Conservation (phyloP, 192 early-diverging fungal genomes). For the Umbelopsis isabellina region DNA sequence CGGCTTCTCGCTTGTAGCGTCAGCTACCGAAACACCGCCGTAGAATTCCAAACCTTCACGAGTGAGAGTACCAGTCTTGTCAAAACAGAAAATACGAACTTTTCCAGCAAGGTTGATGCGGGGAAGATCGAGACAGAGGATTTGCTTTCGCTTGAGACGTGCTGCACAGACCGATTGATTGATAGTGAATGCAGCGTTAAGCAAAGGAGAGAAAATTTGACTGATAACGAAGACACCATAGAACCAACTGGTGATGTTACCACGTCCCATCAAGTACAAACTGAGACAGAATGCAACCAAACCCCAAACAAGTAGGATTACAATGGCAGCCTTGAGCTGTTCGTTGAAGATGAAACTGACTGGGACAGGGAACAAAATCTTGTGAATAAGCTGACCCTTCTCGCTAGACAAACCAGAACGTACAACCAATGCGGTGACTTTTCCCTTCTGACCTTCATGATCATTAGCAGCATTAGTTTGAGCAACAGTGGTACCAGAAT, state of each 20-base stretch:
- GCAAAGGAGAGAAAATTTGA: conserved; percentile 67
- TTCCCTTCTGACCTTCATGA: neutral
- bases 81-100: conserved; percentile 77
- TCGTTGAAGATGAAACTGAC: conserved; percentile 81
- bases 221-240: conserved; percentile 78
- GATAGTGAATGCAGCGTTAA: conserved; percentile 76
- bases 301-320: conserved; percentile 69
- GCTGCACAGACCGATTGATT: conserved; percentile 72
- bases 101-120: conserved; percentile 77
- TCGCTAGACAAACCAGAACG: conserved; percentile 68
- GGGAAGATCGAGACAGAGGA: conserved; percentile 73
- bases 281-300: conserved; percentile 57
- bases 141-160: conserved; percentile 63
- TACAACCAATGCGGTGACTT: conserved; percentile 62
- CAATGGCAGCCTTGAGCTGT: conserved; percentile 73
- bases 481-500: conserved; percentile 70
- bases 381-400: conserved; percentile 73
- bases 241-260: conserved; percentile 69
- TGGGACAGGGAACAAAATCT: conserved; percentile 72
- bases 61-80: conserved; percentile 82
- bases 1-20: neutral
- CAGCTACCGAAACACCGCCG: conserved; percentile 40
- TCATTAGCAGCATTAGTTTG: conserved; percentile 49
- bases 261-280: conserved; percentile 63
- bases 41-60: conserved; percentile 72